Evolutionary conservation across 768 basidiomycete genomes (phyloP).

Genomic region (Auriscalpium orientale): DNA sequence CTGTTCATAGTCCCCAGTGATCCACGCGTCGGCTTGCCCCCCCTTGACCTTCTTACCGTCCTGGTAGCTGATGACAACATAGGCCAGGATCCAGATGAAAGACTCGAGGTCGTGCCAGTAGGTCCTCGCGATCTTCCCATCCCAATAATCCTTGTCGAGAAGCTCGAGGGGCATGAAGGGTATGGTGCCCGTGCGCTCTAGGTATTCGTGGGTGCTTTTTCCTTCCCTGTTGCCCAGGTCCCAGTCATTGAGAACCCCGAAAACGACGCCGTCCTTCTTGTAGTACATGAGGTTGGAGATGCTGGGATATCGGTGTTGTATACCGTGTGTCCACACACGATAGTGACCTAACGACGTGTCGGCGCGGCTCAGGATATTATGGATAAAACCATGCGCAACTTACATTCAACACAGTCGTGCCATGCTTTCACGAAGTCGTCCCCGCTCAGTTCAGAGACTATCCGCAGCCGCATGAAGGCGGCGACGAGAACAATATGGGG

Average conservation of each 20-base stretch:
- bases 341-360: not conserved
- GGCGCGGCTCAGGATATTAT: not conserved
- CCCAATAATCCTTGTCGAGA: not conserved
- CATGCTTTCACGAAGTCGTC: not conserved
- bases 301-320: not conserved
- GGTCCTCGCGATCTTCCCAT: not conserved
- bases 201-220: no score
- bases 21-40: not conserved
- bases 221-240: not conserved
- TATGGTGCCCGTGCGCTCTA: not conserved
- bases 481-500: not conserved
- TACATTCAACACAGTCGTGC: not conserved
- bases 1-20: not conserved
- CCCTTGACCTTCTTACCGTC: not conserved
- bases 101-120: conserved; percentile 2
- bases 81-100: not conserved
- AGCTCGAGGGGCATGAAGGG: conserved; percentile 1
- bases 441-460: not conserved
- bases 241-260: conserved; percentile 1
- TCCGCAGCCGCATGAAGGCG: not conserved
- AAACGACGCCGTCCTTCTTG: not conserved
- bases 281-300: not conserved
- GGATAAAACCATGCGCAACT: not conserved
- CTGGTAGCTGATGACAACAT: not conserved
- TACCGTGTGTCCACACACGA: not conserved